Conservation (phyloP, 169 alveolate species). For the Plasmodium chabaudi region DNA sequence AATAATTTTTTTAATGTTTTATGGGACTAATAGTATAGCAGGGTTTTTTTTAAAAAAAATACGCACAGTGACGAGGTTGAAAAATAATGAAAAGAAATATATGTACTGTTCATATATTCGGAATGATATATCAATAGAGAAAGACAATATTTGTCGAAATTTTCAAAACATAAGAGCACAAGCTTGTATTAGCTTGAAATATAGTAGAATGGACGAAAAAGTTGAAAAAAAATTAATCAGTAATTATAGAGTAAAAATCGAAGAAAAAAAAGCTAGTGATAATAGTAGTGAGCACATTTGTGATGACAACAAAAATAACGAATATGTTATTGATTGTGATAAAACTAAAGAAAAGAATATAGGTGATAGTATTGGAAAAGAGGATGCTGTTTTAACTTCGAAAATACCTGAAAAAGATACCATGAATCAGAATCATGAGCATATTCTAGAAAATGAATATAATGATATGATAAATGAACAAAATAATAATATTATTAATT, state of each 20-base stretch:
- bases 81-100: slow-evolving; percentile 32
- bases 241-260: background rate
- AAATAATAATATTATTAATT: background rate
- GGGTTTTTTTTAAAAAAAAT: slow-evolving; percentile 19
- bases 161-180: background rate
- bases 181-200: background rate
- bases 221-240: slow-evolving; percentile 1
- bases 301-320: no score
- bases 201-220: slow-evolving; percentile 7
- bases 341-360: no score
- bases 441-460: background rate
- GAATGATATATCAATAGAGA: slow-evolving; percentile 41
- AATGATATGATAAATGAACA: background rate
- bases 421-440: background rate
- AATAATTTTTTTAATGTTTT: slow-evolving; percentile 28
- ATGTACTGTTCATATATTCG: slow-evolving; percentile 26
- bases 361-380: no score
- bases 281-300: background rate
- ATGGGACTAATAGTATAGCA: slow-evolving; percentile 3
- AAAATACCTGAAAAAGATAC: background rate
- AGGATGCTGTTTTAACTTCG: background rate
- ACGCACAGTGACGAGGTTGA: slow-evolving; percentile 5
- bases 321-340: no score
- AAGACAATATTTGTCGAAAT: background rate
- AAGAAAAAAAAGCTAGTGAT: background rate